phyloP scores from a whole-genome alignment of 108 stramenopile genomes.

The Tribonema minus region DNA sequence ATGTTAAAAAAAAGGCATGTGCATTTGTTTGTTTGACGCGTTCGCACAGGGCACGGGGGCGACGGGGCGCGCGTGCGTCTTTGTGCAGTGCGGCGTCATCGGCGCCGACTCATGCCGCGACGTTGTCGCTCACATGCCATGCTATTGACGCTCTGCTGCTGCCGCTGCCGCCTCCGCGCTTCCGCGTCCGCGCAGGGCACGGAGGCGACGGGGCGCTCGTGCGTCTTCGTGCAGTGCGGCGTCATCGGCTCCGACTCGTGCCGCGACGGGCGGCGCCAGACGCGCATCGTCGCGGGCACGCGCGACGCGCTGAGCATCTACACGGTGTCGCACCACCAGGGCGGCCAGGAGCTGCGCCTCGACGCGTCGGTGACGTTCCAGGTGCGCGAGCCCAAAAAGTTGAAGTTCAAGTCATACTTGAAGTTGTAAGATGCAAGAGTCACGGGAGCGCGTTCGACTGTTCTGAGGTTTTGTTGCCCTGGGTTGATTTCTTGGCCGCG shows the following conservation, averaged over 20 bases:
- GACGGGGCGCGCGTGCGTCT: constrained; percentile 32
- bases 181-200: not conserved
- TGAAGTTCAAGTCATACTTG: too few relatives aligned
- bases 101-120: constrained; percentile 71
- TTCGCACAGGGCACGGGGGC: not conserved
- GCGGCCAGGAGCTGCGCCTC: constrained; percentile 49
- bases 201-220: not conserved
- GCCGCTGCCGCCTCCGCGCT: not conserved
- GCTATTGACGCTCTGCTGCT: too few relatives aligned
- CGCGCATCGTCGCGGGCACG: constrained; percentile 75
- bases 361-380: constrained; percentile 19
- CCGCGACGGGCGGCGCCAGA: constrained; percentile 77
- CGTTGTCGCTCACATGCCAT: too few relatives aligned
- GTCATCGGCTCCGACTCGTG: constrained; percentile 75
- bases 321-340: constrained; percentile 79
- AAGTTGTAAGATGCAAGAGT: too few relatives aligned
- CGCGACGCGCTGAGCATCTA: constrained; percentile 75
- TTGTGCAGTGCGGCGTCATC: constrained; percentile 82
- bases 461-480: too few relatives aligned
- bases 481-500: too few relatives aligned
- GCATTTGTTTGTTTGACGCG: too few relatives aligned
- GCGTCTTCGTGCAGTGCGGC: constrained; percentile 70
- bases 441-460: too few relatives aligned
- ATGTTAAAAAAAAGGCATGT: too few relatives aligned
- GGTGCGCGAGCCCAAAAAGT: constrained; percentile 4